phyloP scores from a whole-genome alignment of 371 early-diverging fungal species.

The Zopfochytrium polystomum region DNA sequence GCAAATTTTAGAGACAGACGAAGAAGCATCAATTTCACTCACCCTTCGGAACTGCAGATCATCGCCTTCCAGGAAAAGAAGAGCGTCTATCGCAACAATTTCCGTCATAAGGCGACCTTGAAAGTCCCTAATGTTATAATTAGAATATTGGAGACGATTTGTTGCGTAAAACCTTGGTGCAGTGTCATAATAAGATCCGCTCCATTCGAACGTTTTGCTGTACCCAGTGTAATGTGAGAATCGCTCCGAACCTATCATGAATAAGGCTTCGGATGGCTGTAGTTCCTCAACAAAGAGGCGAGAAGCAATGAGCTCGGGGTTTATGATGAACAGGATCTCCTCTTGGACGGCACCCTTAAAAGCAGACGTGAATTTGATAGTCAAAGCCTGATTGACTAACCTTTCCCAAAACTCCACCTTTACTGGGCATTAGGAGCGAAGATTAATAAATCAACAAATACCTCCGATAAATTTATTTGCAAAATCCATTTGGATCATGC shows the following conservation, averaged over 20 bases:
- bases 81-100: slow-evolving; percentile 44
- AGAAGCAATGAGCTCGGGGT: slow-evolving; percentile 54
- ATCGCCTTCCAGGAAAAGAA: slow-evolving; percentile 16
- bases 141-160: not conserved
- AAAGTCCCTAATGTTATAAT: slow-evolving; percentile 23
- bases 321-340: slow-evolving; percentile 57
- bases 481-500: slow-evolving; percentile 49
- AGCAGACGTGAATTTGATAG: slow-evolving; percentile 1
- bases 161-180: slow-evolving; percentile 13
- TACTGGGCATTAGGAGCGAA: too few species aligned
- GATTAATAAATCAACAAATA: too few species aligned
- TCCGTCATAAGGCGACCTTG: slow-evolving; percentile 24
- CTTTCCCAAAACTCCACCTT: slow-evolving; percentile 41
- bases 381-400: not conserved
- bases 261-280: slow-evolving; percentile 47
- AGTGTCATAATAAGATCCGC: slow-evolving; percentile 37
- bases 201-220: slow-evolving; percentile 47
- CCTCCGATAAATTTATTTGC: slow-evolving; percentile 58
- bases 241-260: slow-evolving; percentile 52
- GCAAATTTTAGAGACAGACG: not conserved
- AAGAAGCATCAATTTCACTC: not conserved
- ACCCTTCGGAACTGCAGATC: slow-evolving; percentile 13
- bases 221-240: slow-evolving; percentile 55
- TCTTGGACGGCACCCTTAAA: slow-evolving; percentile 58
- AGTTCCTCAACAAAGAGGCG: slow-evolving; percentile 49